phyloP scores from a whole-genome alignment of 2,329 filamentous ascomycete genomes.

The Curvularia lunata region DNA sequence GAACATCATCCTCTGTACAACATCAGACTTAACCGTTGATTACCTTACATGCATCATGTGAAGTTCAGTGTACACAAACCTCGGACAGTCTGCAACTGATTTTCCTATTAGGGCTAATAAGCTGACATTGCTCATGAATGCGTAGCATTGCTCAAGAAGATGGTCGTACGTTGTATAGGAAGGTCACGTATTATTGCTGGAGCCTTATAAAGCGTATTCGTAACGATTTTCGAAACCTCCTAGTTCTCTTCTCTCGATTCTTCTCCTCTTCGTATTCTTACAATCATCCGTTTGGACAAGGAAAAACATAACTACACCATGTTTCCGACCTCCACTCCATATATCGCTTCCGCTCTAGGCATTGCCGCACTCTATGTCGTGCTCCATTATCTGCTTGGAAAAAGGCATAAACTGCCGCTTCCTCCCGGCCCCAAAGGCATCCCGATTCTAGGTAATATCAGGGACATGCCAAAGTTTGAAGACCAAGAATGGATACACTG shows the following conservation, averaged over 20 bases:
- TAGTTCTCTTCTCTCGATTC: background rate
- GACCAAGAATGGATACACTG: conserved; percentile 53
- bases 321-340: background rate
- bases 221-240: too few species aligned
- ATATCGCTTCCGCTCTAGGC: background rate
- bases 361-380: background rate
- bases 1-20: background rate
- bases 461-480: conserved; percentile 54
- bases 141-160: background rate
- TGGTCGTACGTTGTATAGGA: too few species aligned
- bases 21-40: background rate
- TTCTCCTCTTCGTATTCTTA: background rate
- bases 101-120: background rate
- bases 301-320: background rate
- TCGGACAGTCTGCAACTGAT: background rate
- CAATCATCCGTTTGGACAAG: background rate
- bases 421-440: conserved; percentile 60
- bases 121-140: background rate
- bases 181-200: too few species aligned
- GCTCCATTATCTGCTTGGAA: background rate
- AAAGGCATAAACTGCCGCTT: conserved; percentile 31
- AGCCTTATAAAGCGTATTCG: background rate
- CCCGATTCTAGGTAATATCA: conserved; percentile 59
- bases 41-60: background rate
- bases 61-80: background rate